Conservation (phyloP, 2,329 filamentous ascomycete genomes). For the Botrytis paeoniae region DNA sequence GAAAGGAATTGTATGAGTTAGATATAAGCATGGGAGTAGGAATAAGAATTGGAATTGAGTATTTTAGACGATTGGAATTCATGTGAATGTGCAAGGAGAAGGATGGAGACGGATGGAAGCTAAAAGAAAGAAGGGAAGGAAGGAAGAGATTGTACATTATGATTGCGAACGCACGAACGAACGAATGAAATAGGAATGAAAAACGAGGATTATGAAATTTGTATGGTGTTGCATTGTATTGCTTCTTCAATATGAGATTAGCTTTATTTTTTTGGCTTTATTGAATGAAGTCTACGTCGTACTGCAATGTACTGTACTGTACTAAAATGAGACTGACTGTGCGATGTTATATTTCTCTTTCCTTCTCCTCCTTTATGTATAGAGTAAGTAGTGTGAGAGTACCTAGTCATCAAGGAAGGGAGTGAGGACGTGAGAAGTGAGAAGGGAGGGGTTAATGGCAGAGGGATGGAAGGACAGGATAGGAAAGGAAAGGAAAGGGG, state of each 20-base stretch:
- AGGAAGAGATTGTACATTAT: not conserved
- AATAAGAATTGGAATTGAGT: not conserved
- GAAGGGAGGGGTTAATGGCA: too few species aligned
- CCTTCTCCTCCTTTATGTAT: too few species aligned
- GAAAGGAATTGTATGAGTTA: not conserved
- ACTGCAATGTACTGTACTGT: too few species aligned
- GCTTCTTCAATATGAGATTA: not conserved
- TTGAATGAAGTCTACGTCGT: not conserved
- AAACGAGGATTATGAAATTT: not conserved
- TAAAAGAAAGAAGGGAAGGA: not conserved
- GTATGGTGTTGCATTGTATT: not conserved
- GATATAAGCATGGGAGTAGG: not conserved
- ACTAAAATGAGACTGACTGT: too few species aligned
- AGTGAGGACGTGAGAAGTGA: too few species aligned
- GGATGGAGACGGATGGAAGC: not conserved
- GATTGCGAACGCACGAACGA: not conserved
- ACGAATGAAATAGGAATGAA: not conserved
- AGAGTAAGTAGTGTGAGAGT: too few species aligned
- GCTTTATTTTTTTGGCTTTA: too few species aligned
- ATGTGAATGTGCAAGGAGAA: not conserved
- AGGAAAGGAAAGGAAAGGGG: too few species aligned
- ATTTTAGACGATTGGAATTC: not conserved
- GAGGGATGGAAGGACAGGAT: not conserved
- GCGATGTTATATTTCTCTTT: too few species aligned
- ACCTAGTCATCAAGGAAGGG: too few species aligned